Evolutionary conservation across 2,329 filamentous ascomycete species (phyloP).

Genomic region (Neonectria neomacrospora): DNA sequence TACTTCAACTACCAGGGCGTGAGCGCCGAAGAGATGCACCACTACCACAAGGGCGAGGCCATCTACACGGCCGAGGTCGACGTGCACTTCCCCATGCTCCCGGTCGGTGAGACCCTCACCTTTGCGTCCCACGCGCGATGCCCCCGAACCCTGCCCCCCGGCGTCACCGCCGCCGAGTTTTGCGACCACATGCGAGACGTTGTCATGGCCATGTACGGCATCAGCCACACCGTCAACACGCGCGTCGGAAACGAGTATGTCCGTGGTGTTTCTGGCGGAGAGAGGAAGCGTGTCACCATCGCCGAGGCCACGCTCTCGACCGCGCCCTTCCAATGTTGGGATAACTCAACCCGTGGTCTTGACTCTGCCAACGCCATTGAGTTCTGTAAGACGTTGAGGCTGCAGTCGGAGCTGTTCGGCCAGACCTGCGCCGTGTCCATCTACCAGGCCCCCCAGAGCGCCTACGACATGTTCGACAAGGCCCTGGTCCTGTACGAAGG

Average conservation of each 20-base stretch:
- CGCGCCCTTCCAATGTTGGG: slow-evolving; percentile 26
- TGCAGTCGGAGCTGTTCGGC: slow-evolving; percentile 23
- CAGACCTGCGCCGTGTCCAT: slow-evolving; percentile 28
- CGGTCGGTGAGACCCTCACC: slow-evolving; percentile 26
- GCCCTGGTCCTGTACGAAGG: slow-evolving; percentile 24
- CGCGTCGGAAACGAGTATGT: slow-evolving; percentile 26
- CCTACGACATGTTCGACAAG: slow-evolving; percentile 27
- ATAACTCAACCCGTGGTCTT: slow-evolving; percentile 21
- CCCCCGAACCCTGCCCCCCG: slow-evolving; percentile 17
- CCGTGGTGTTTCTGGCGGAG: slow-evolving; percentile 23
- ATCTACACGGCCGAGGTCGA: slow-evolving; percentile 28
- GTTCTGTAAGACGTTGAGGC: slow-evolving; percentile 22
- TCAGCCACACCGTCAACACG: slow-evolving; percentile 26
- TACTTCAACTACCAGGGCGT: slow-evolving; percentile 30
- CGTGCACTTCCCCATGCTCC: slow-evolving; percentile 25
- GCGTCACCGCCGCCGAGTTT: slow-evolving; percentile 9
- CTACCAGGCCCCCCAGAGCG: slow-evolving; percentile 26
- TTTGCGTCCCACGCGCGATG: slow-evolving; percentile 24
- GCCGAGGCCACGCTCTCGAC: slow-evolving; percentile 25
- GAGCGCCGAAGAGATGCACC: slow-evolving; percentile 23
- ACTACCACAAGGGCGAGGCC: slow-evolving; percentile 23
- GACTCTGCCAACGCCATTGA: slow-evolving; percentile 28
- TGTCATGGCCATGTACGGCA: slow-evolving; percentile 29
- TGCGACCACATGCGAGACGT: slow-evolving; percentile 28
- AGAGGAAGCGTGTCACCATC: slow-evolving; percentile 26